Base-by-base conservation (phyloP, 805 yeast species). In the Metschnikowia sp. region DNA sequence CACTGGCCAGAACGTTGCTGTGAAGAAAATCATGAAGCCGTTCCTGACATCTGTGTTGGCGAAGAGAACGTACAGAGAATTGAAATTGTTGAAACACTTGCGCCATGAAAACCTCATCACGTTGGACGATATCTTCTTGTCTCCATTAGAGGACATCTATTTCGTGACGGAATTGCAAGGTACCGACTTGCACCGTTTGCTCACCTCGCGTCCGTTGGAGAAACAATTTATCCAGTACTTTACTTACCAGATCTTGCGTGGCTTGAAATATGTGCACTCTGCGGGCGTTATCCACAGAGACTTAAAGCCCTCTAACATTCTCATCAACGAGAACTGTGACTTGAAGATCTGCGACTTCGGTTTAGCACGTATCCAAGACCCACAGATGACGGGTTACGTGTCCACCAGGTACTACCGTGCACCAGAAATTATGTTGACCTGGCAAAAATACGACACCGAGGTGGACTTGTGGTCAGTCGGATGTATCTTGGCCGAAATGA, bases 381-480 rank as follows among this genome's bases (percentile, higher is more conserved):
- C 97, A 11, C 98, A 92, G 66, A 92, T 92, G 99, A 92, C 98
- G 1, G 99, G 98, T 9, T 92, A 92, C 65, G 99, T 92, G 13
- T 86, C 96, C 5, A 92, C 99, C 4, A 71, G 99, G 61, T 92
- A 90, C 73, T 92, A 92, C 69, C 80, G 99, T 53, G 99, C 98
- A 0, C 99, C 99, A 2, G 99, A 92, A 66, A 92, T 92, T 68
- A 92, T 92, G 99, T 78, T 92, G 54, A 90, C 97, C 28, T 92
- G 98, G 98, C 99, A 92, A 66, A 89, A 92, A 64, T 92, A 92
- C 69, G 97, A 91, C 62, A 84, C 88, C 8, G 97, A 91, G 69
- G 98, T 92, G 34, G 99, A 92, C 68, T 88, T 92, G 59, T 92
- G 99, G 99, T 86, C 96, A 19, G 96, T 95, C 10, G 99, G 97